Base-by-base conservation (phyloP, 2,329 filamentous ascomycete genomes). In the Cladophialophora immunda region DNA sequence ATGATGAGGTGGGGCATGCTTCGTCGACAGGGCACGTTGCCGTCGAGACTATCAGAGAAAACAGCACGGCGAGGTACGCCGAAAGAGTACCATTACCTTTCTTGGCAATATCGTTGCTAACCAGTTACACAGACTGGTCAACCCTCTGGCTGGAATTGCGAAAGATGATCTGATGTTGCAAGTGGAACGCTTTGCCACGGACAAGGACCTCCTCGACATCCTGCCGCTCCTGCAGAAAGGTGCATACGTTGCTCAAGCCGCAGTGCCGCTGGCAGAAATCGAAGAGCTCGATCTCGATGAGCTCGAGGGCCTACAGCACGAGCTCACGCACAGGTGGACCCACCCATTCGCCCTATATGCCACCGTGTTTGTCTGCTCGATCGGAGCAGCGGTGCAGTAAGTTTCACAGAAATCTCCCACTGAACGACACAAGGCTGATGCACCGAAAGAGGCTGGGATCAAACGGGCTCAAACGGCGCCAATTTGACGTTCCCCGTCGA, bases 371-470 rank as follows among this genome's bases (percentile, higher is more conserved):
- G 67, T 81, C 25, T 80, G 78, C 68, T 79, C 79, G 13, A 74
- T 82, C 41, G 80, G 77, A 11, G 79, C 80, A n/a, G 79, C 79
- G 11, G 76, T 80, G 1, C 81, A 82, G 76, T 82, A 80, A 6
- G 83, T 83, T 82, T 82, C 84, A 62, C 79, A 19, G 78, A 78
- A 83, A 80, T 78, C 41, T 81, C 82, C 67, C 83, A 84, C 60
- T 82, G 82, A 34, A 80, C 81, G 4, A 80, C 62, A 79, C 79
- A 50, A 50, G 19, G 45, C 45, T 50, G 22, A 50, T 9, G 22
- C 17, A 27, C 9, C 4, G 13, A 79, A 17, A 79, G 78, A 66
- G 77, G 76, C 34, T 81, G 79, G 80, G 79, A 81, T 70, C 79
- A 82, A 64, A 81, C 80, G 19, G 80, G 79, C 6, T 76, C 76